Evolutionary conservation across 257 asterid genomes (phyloP), one percentile per base, ranked within the genome.

Genomic region (Rubia yunnanensis): DNA sequence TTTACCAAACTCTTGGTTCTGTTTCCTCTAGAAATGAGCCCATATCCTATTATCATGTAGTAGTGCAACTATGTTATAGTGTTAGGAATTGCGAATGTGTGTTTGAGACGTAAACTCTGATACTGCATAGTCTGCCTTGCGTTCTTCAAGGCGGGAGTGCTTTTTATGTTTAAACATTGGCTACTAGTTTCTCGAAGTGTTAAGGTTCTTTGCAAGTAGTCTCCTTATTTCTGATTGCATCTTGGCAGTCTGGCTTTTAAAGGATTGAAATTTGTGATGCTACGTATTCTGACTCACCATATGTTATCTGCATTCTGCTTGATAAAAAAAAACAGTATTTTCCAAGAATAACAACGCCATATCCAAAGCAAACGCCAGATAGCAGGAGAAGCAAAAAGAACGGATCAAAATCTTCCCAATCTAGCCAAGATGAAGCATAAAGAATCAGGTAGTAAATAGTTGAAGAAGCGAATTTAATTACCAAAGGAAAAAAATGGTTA

Each of bases 11-110:
- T 5, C 55, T 5, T 26, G 50, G 65, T 64, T 72, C 55, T 72
- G 34, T 74, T 71, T 72, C 73, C 57, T 76, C 71, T 60, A 60
- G 76, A 76, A 80, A 61, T 71, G 74, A 68, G 64, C 61, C 74
- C 61, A 6, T 32, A 34, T 64, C 54, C 36, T 67, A 35, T 26
- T 58, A 20, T 32, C 6, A 32, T 32, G 36, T 32, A 50, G 52
- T 50, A 66, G n/a, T n/a, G n/a, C n/a, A 66, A 52, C 70, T 66
- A 17, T 14, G n/a, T 22, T 49, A 46, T 55, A 63, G 34, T 41
- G 46, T 58, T 58, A 58, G 32, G 62, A 48, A n/a, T 15, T 50
- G 63, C 24, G 60, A 31, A 50, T 11, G 38, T 17, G 34, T 41
- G 38, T 41, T 63, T 24, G 38, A 41, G 22, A 27, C 17, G 57